Conservation (phyloP, 352 stramenopile genomes). For the Pythium guiyangense region DNA sequence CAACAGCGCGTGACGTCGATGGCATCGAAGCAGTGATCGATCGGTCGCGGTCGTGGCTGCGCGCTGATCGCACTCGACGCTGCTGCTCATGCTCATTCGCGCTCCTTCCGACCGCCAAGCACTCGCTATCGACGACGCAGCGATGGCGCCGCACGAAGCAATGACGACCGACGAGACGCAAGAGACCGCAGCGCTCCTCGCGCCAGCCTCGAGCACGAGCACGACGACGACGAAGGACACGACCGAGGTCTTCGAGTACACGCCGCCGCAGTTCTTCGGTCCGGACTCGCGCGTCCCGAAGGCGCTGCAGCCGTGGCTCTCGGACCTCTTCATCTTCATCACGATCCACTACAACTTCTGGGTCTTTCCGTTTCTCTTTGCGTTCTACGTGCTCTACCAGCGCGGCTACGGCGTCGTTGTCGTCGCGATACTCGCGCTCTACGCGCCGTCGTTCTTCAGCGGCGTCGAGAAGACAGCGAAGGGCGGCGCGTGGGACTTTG, state of each 20-base stretch:
- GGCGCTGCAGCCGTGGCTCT: slow-evolving; percentile 20
- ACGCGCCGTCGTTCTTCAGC: slow-evolving; percentile 38
- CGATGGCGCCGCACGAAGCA: no score
- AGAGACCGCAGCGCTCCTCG: no score
- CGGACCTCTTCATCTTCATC: slow-evolving; percentile 32
- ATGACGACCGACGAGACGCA: no score
- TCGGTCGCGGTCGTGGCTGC: no score
- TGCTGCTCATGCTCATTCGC: no score
- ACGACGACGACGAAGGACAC: no score
- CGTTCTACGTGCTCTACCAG: slow-evolving; percentile 35
- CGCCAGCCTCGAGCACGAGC: no score
- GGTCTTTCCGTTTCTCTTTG: slow-evolving; percentile 19
- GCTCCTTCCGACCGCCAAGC: no score
- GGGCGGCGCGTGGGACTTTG: slow-evolving; percentile 27
- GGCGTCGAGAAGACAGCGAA: slow-evolving; percentile 30
- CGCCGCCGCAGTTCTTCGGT: slow-evolving; percentile 25
- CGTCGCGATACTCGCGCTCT: slow-evolving; percentile 28
- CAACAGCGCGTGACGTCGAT: no score
- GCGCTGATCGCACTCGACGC: no score
- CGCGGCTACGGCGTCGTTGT: slow-evolving; percentile 26
- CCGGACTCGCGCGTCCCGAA: slow-evolving; percentile 21
- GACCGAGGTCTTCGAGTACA: slow-evolving; percentile 29
- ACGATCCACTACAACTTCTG: slow-evolving; percentile 48
- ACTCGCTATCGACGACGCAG: no score
- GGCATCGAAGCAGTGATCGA: no score